Base-by-base conservation (phyloP, 768 basidiomycete species). In the Russula sp. region DNA sequence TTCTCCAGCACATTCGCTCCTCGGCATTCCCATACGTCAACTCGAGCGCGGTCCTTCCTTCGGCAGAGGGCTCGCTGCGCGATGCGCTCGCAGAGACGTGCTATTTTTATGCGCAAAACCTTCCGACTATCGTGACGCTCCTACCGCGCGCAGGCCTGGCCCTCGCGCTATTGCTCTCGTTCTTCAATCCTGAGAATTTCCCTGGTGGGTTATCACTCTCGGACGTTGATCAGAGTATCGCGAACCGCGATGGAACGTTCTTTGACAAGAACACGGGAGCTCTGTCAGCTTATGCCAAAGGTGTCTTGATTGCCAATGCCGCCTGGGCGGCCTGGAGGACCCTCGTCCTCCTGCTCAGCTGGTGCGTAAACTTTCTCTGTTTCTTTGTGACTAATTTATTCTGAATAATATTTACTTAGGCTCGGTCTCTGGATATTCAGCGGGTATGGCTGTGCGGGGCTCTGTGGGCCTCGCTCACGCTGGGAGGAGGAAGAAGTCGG, bases 401-500 rank as follows among this genome's bases (percentile, higher is more conserved):
- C 9, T 5, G 30, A 42, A 10, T 28, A 30, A 51, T 63, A 26
- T 44, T 2, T 22, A 9, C 59, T 18, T 68, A 90, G 90, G 83
- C 73, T 90, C 56, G 88, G 87, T 53, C 80, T 95, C 20, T 94
- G 91, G 91, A 71, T 88, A 58, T 75, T 90, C 69, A 89, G 88
- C 53, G 89, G 86, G 50, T 83, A 90, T 63, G 83, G 84, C 62
- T 89, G 88, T 53, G 91, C 84, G 55, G 90, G 92, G 22, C 72
- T 93, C 16, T 91, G 90, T 73, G 92, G 92, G 50, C 92, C 92
- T 13, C 84, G 89, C 16, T 84, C 86, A 70, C 81, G 87, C 67
- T 92, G 90, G 92, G 91, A 93, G 72, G 92, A 93, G 76, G 83
- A 88, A 56, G 84, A 85, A 30, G 79, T 77, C 18, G 87, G 88